Evolutionary conservation across 2,329 filamentous ascomycete species (phyloP).

Genomic region (Fusarium nelsonii): DNA sequence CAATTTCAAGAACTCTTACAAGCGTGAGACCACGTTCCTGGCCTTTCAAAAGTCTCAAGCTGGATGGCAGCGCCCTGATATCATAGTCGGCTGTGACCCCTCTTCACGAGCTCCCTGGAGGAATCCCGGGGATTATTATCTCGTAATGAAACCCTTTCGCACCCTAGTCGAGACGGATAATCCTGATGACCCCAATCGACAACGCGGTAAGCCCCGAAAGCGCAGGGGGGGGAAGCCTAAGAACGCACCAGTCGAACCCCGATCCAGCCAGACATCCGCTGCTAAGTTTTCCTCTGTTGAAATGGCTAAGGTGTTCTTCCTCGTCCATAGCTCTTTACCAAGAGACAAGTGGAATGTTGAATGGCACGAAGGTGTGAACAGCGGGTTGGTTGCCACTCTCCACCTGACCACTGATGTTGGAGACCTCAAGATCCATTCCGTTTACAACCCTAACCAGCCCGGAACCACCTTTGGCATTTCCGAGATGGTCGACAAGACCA

Average conservation of each 20-base stretch:
- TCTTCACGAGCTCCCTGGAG: neutral
- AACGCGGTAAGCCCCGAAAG: no score
- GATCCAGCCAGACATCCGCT: no score
- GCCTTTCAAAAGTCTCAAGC: no score
- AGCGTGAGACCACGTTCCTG: neutral
- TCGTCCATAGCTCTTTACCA: neutral
- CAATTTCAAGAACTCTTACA: neutral
- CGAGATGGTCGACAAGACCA: neutral
- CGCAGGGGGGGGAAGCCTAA: no score
- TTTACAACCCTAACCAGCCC: slow-evolving; percentile 7
- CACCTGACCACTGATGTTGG: neutral
- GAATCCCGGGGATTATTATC: neutral
- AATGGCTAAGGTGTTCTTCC: neutral
- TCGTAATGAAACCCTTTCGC: neutral
- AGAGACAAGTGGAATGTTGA: neutral
- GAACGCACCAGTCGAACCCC: no score
- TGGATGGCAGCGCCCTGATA: neutral
- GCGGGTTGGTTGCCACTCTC: slow-evolving; percentile 3
- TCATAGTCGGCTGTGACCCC: neutral
- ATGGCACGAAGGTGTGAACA: neutral
- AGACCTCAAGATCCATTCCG: neutral
- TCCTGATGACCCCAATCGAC: neutral
- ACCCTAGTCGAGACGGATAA: neutral
- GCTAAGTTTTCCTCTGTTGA: neutral
- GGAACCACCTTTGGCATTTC: neutral